Conservation (phyloP, 2,329 filamentous ascomycete species). For the Onygenales sp. region DNA sequence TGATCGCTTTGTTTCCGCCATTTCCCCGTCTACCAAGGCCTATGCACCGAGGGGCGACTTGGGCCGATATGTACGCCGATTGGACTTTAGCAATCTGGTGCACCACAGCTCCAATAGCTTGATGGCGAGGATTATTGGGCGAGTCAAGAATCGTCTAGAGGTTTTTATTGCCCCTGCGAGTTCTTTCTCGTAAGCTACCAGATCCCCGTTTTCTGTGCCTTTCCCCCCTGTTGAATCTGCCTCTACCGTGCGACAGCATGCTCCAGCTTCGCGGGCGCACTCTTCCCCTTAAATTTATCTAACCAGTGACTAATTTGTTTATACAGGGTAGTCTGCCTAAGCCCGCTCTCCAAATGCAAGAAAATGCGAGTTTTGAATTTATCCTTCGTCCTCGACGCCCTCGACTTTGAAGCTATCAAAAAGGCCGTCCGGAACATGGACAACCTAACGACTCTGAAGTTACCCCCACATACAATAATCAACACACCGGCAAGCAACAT, state of each 20-base stretch:
- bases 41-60: constrained; percentile 38
- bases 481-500: constrained; percentile 1
- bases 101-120: constrained; percentile 50
- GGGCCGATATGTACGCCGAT: constrained; percentile 40
- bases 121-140: constrained; percentile 47
- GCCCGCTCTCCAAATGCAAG: constrained; percentile 46
- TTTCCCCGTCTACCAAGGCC: constrained; percentile 44
- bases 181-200: constrained; percentile 42
- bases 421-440: constrained; percentile 40
- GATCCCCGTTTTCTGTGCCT: not conserved
- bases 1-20: constrained; percentile 43
- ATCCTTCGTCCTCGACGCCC: constrained; percentile 41
- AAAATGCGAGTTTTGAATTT: constrained; percentile 43
- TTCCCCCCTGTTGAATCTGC: not conserved
- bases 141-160: constrained; percentile 43
- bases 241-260: not conserved
- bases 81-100: constrained; percentile 47
- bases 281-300: not conserved
- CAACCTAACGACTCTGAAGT: constrained; percentile 35
- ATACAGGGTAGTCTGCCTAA: constrained; percentile 43
- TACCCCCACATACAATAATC: constrained; percentile 24
- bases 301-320: not conserved
- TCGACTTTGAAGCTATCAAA: constrained; percentile 41
- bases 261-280: no score
- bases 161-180: constrained; percentile 49